Evolutionary conservation across 2,329 filamentous ascomycete genomes (phyloP), one percentile per base, ranked within the genome.

Genomic region (Elsinoe batatas): DNA sequence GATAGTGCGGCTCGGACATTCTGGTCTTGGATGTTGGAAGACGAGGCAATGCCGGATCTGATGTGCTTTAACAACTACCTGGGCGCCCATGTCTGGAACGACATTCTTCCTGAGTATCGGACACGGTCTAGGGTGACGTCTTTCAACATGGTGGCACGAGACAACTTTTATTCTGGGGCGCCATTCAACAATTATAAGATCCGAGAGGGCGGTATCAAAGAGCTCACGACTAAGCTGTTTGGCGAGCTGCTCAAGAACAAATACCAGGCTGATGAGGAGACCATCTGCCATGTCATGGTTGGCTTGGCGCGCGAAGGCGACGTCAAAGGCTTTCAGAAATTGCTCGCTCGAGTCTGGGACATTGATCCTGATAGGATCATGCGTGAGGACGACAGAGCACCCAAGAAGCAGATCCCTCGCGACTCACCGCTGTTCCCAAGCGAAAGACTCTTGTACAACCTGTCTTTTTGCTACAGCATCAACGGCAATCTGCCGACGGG

Each of bases 381-480:
- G 55, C 57, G 59, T 3, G 64, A 61, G 30, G 57, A 63, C 18
- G 60, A 66, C 8, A 69, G 62, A 64, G n/a, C 58, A 60, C 49
- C 60, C 4, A 58, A 70, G 15, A 63, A 67, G 11, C 64, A 65
- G 2, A 71, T 79, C 42, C 65, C 72, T 1, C 63, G 61, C 0
- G 72, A 74, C 26, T 83, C 79, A 1, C 76, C 79, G 6, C 67
- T 85, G 32, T 71, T 74, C 51, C 87, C 88, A 1, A 81, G 79
- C 0, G 59, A 67, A 6, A 71, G 73, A 1, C 73, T 91, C 0
- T 74, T 91, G 18, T 74, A 79, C 55, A 78, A 83, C 7, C 71
- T 91, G n/a, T 83, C 84, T 5, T 82, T 88, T 64, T 73, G 76
- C 1, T 87, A 84, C 59, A 79, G 84, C n/a, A 77, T 76, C 58